phyloP scores from a whole-genome alignment of 805 yeast species.

The Spencermartinsiella europaea region DNA sequence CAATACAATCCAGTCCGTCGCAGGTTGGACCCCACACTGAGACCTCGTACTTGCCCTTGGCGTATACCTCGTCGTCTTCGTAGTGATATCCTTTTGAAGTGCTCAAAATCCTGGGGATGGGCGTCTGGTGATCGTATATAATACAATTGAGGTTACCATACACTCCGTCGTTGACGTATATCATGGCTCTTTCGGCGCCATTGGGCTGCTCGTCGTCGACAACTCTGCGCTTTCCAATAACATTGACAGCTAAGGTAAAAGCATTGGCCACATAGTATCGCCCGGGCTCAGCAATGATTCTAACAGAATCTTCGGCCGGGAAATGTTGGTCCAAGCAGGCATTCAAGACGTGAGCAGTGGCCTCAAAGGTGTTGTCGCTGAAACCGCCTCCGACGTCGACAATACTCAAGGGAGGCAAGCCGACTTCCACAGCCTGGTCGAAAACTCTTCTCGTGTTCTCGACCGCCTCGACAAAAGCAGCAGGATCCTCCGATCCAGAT shows the following conservation, averaged over 20 bases:
- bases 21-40: constrained; percentile 99
- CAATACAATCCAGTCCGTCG: constrained; percentile 88
- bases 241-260: constrained; percentile 76
- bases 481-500: constrained; percentile 77
- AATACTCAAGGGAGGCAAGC: constrained; percentile 42
- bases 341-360: constrained; percentile 54
- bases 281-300: constrained; percentile 89
- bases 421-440: constrained; percentile 47
- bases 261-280: constrained; percentile 82
- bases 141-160: constrained; percentile 95
- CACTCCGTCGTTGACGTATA: constrained; percentile 90
- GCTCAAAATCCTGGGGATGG: constrained; percentile 61
- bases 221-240: constrained; percentile 73
- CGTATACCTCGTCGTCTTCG: constrained; percentile 14
- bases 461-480: constrained; percentile 64
- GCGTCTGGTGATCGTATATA: constrained; percentile 84
- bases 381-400: constrained; percentile 96
- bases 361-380: constrained; percentile 50
- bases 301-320: constrained; percentile 23
- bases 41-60: constrained; percentile 17
- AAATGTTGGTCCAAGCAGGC: constrained; percentile 53
- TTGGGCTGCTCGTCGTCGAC: constrained; percentile 31
- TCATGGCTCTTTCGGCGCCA: constrained; percentile 49
- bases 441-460: constrained; percentile 65
- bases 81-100: constrained; percentile 46